Percentiles rank a stretch among this genome's conserved stretches.
phyloP scores from a whole-genome alignment of 495 filamentous ascomycete genomes.

The Podospora didyma region DNA sequence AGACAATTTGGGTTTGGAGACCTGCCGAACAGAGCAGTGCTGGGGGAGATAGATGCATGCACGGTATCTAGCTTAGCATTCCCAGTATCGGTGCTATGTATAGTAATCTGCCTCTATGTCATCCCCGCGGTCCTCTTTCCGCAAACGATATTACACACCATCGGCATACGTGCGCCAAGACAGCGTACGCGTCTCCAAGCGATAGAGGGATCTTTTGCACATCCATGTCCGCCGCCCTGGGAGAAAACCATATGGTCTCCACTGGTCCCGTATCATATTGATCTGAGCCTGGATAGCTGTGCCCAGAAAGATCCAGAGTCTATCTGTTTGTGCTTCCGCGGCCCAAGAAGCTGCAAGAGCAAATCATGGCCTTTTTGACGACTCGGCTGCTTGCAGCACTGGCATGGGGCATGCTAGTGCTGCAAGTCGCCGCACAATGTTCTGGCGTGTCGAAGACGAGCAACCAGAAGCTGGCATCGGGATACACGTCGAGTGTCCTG shows the following conservation, averaged over 20 bases:
- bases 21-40: conserved; percentile 4
- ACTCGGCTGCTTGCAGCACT: conserved; percentile 21
- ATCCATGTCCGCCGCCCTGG: background rate
- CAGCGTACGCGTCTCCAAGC: background rate
- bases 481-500: conserved; percentile 50
- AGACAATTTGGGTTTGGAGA: background rate
- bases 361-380: conserved; percentile 1
- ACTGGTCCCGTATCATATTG: background rate
- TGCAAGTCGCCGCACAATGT: conserved; percentile 9
- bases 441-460: conserved; percentile 8
- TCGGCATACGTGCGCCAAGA: background rate
- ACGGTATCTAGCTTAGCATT: conserved; percentile 1
- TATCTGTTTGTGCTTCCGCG: background rate
- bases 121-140: background rate
- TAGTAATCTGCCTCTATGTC: background rate
- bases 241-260: background rate
- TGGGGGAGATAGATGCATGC: too few species aligned
- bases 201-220: background rate
- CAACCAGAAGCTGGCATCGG: conserved; percentile 44
- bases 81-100: background rate
- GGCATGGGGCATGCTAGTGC: conserved; percentile 16
- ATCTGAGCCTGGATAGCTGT: background rate
- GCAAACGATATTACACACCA: background rate
- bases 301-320: background rate
- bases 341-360: background rate